Conservation (phyloP, 2,329 filamentous ascomycete genomes). For the Diplodia seriata region DNA sequence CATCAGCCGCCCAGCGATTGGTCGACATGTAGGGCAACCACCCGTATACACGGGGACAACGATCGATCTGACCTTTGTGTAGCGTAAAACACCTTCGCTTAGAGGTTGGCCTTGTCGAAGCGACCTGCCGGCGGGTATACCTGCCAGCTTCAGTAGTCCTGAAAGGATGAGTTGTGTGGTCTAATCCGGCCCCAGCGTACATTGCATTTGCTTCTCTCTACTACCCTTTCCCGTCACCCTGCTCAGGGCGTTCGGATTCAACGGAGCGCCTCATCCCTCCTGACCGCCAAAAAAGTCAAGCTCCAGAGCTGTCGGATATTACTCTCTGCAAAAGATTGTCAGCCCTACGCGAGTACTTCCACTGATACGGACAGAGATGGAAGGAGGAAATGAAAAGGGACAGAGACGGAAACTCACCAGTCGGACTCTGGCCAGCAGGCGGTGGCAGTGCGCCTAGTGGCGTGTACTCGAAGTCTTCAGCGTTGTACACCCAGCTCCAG, state of each 20-base stretch:
- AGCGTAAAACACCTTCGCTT: neutral
- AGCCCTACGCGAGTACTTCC: neutral
- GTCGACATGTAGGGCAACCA: neutral
- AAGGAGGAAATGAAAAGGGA: neutral
- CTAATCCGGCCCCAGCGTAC: neutral
- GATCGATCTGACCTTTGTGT: neutral
- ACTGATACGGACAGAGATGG: neutral
- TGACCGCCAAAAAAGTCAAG: constrained; percentile 64
- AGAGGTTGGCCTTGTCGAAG: neutral
- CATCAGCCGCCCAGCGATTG: neutral
- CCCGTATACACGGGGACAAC: neutral
- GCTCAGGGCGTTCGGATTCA: neutral
- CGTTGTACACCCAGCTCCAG: constrained; percentile 66
- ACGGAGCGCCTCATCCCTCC: constrained; percentile 44
- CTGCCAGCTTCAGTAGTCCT: neutral
- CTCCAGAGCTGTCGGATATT: constrained; percentile 66
- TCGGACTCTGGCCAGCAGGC: constrained; percentile 49
- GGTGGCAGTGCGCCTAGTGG: constrained; percentile 61
- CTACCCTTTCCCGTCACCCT: neutral
- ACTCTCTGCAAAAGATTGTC: constrained; percentile 50
- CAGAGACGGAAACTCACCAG: neutral
- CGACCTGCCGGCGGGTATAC: neutral
- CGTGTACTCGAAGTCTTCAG: constrained; percentile 56
- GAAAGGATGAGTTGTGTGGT: neutral
- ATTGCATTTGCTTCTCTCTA: neutral